Conservation (phyloP, 2,329 filamentous ascomycete species). For the Penicillium glabrum region DNA sequence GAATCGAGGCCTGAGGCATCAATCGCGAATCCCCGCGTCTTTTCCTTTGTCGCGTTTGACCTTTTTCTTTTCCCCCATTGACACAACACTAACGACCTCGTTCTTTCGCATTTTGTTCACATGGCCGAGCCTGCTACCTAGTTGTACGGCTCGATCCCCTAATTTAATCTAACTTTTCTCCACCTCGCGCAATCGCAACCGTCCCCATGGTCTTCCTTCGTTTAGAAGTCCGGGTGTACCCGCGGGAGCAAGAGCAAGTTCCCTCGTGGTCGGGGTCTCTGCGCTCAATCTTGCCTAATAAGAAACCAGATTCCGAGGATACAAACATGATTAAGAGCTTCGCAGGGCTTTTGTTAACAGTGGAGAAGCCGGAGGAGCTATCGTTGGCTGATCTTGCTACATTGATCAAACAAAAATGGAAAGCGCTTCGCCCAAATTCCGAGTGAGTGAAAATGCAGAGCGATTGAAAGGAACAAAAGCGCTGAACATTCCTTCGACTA, state of each 20-base stretch:
- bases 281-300: conserved; percentile 13
- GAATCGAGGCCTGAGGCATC: background rate
- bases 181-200: background rate
- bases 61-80: background rate
- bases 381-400: conserved; percentile 29
- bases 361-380: conserved; percentile 32
- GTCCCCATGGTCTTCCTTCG: conserved; percentile 36
- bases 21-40: background rate
- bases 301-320: conserved; percentile 8
- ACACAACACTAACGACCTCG: background rate
- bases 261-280: conserved; percentile 11
- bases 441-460: conserved; percentile 26
- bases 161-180: background rate
- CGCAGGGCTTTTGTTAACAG: conserved; percentile 31
- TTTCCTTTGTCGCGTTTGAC: background rate
- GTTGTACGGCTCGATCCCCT: background rate
- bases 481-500: background rate
- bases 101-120: background rate
- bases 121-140: background rate
- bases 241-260: conserved; percentile 27
- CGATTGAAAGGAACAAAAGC: background rate
- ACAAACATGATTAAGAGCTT: conserved; percentile 15
- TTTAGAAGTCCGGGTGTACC: conserved; percentile 36
- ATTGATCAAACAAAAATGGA: conserved; percentile 36
- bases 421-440: conserved; percentile 29